Evolutionary conservation across 495 filamentous ascomycete genomes (phyloP).

Genomic region (Lasiosphaeria miniovina): DNA sequence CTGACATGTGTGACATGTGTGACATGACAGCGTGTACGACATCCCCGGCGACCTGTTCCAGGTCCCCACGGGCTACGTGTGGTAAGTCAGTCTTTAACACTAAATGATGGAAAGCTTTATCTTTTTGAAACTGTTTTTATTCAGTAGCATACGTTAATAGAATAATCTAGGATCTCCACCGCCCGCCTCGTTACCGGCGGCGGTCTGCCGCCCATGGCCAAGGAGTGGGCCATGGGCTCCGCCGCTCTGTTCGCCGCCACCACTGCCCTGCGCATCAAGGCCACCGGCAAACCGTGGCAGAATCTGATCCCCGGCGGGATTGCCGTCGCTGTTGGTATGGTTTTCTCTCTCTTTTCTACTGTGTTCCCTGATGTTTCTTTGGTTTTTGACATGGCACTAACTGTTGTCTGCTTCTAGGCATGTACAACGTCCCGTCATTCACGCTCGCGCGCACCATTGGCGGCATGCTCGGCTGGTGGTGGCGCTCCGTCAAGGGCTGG

Average conservation of each 20-base stretch:
- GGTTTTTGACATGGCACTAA: not conserved
- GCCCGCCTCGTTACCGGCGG: conserved; percentile 91
- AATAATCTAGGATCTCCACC: conserved; percentile 97
- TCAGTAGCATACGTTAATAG: no score
- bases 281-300: conserved; percentile 46
- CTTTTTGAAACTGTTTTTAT: no score
- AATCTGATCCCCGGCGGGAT: conserved; percentile 83
- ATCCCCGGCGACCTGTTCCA: conserved; percentile 88
- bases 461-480: conserved; percentile 82
- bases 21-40: conserved; percentile 60
- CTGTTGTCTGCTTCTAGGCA: conserved; percentile 49
- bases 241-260: conserved; percentile 65
- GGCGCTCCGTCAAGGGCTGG: conserved; percentile 50
- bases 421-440: conserved; percentile 97
- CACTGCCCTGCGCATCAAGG: conserved; percentile 63
- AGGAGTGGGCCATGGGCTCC: conserved; percentile 69
- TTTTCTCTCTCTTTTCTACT: not conserved
- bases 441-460: conserved; percentile 87
- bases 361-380: not conserved
- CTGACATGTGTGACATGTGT: not conserved
- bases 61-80: conserved; percentile 90
- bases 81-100: no score
- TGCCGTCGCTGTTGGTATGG: conserved; percentile 80
- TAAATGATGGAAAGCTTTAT: no score
- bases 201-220: conserved; percentile 78